Evolutionary conservation across 202 grass and related monocot species (phyloP).

Genomic region (Saccharum hybrid): DNA sequence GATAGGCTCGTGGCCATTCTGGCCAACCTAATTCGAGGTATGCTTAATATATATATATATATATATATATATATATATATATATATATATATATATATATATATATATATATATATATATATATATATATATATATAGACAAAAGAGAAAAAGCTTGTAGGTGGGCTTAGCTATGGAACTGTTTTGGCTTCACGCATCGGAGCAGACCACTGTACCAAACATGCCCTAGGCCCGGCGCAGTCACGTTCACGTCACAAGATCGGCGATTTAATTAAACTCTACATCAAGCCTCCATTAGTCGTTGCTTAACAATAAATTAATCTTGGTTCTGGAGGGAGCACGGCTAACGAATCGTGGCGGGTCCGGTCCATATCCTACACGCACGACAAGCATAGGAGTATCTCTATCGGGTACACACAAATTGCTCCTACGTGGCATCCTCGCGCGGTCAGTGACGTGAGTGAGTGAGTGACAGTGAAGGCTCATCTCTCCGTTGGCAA

Average conservation of each 20-base stretch:
- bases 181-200: not conserved
- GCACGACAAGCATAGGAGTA: not conserved
- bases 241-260: not conserved
- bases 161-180: not conserved
- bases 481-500: conserved; percentile 23
- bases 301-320: conserved; percentile 50
- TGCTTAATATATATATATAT: not conserved
- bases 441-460: conserved; percentile 2
- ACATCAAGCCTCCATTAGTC: not conserved
- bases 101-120: too few species aligned
- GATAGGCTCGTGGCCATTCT: not conserved
- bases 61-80: not conserved
- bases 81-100: not conserved
- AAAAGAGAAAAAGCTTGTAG: not conserved
- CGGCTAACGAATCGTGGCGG: conserved; percentile 32
- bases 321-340: not conserved
- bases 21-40: not conserved
- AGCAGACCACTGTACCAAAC: not conserved
- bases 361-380: not conserved
- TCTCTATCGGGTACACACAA: not conserved
- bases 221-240: not conserved
- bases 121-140: too few species aligned
- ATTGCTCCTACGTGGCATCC: not conserved
- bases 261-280: not conserved
- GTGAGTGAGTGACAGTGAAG: conserved; percentile 31